Percentiles rank a stretch among this genome's conserved stretches.
These are phyloP conservation scores for Mrakia blollopis DNA, from an alignment of 768 basidiomycete genomes.

Conservation along the genomic window DNA sequence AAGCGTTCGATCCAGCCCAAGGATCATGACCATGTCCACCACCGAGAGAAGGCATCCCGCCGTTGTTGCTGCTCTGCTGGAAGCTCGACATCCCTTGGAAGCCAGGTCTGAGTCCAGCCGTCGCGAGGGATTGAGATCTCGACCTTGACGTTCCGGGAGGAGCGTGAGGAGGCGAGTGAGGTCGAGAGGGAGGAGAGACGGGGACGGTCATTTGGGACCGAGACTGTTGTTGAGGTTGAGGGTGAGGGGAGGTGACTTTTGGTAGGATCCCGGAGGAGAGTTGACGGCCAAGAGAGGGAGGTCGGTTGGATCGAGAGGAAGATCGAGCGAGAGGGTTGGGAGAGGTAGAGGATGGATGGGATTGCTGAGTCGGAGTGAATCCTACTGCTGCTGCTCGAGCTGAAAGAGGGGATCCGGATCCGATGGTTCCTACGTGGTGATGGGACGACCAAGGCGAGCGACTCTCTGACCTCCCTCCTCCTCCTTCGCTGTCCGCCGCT, in stretches of 20 bases:
- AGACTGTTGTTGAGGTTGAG: too few species aligned
- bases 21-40: conserved; percentile 1
- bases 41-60: conserved; percentile 1
- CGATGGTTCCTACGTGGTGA: conserved; percentile 25
- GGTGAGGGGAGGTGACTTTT: neutral
- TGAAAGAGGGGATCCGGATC: neutral
- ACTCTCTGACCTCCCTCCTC: neutral
- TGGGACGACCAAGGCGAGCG: conserved; percentile 14
- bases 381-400: neutral
- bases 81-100: conserved; percentile 18
- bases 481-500: too few species aligned
- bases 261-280: neutral
- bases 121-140: conserved; percentile 25
- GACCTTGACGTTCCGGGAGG: conserved; percentile 26
- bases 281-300: neutral
- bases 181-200: neutral
- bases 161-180: conserved; percentile 32
- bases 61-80: neutral
- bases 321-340: neutral
- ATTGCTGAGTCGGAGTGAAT: neutral
- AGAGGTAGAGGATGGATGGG: neutral
- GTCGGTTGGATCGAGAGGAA: neutral
- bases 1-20: conserved; percentile 7
- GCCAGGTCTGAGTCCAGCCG: conserved; percentile 16
- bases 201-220: too few species aligned